Evolutionary conservation across 495 filamentous ascomycete species (phyloP), one percentile per base, ranked within the genome.

Genomic region (Choiromyces venosus): DNA sequence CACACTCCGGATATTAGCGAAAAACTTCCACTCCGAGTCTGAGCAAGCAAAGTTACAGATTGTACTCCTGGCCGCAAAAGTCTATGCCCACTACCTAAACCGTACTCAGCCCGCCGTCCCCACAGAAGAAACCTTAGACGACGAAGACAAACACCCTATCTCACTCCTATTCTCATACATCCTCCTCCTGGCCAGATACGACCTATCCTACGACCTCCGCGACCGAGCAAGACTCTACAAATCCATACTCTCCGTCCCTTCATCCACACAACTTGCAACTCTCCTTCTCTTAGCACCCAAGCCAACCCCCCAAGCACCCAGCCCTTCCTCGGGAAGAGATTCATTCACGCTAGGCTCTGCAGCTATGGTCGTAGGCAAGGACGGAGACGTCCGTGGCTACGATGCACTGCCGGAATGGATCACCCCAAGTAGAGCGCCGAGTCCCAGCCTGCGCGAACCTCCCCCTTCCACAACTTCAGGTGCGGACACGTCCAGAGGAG

Each of bases 241-340:
- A 75, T 88, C 91, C 2, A 87, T 99, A 5, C 87, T 99, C 1
- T 86, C 88, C 33, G 87, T 87, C 16, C 92, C 94, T 0, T 85
- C 86, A 7, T 88, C 87, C 10, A 93, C 91, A 0, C 92, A 97
- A 80, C 88, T 99, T 21, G 95, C 95, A 21, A 93, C 90, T 10
- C 86, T 99, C 5, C 89, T 97, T 76, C 89, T 99, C 0, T 87
- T 97, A 0, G 95, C 95, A 2, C 95, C 95, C 0, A 99, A 99
- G 81, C 94, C 95, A 0, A 93, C 93, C 0, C 95, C 95, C 1
- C 91, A 95, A 66, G 88, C 90, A 0, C 92, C 93, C 0, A 94
- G 91, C 71, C 94, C 95, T 4, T 93, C 91, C 2, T 92, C 94
- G 71, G 89, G 88, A 3, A 86, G 93, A 9, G 91, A 89, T 67